Percentiles rank a stretch among this genome's conserved stretches.
phyloP scores from a whole-genome alignment of 106 monocot genomes.

The Allium cepa region DNA sequence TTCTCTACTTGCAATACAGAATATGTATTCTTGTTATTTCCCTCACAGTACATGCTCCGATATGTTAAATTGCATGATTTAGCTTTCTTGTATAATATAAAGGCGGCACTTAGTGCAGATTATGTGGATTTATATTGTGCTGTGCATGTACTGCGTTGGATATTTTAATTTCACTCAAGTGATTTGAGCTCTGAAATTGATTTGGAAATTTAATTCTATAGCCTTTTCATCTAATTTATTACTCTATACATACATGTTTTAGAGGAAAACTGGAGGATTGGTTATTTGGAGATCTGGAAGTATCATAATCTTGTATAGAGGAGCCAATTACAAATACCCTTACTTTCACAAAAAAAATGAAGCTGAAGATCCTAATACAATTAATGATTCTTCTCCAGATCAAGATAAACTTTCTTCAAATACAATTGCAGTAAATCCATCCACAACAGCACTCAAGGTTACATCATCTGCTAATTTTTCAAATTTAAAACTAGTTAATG shows the following conservation, averaged over 20 bases:
- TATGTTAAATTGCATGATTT: no score
- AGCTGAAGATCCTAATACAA: conserved; percentile 6
- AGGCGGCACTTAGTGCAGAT: no score
- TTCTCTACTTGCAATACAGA: no score
- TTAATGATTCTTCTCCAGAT: conserved; percentile 5
- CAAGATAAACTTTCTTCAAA: conserved; percentile 8
- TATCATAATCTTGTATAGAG: conserved; percentile 82
- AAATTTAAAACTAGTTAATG: conserved; percentile 34
- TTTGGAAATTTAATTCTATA: no score
- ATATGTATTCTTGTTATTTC: no score
- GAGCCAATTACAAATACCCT: conserved; percentile 75
- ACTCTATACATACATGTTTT: not conserved
- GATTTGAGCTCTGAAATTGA: not conserved
- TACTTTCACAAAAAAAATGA: conserved; percentile 39
- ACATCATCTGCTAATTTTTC: conserved; percentile 3
- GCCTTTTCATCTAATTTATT: no score
- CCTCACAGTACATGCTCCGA: no score
- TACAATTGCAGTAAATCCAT: conserved; percentile 8
- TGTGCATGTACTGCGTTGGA: not conserved
- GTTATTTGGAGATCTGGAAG: conserved; percentile 98
- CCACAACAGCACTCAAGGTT: not conserved
- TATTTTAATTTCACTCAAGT: not conserved
- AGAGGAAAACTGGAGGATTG: conserved; percentile 98
- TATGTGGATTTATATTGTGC: not conserved
- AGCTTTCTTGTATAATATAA: no score